Base-by-base conservation (phyloP, 2,329 filamentous ascomycete species). In the Paecilomyces variotii region DNA sequence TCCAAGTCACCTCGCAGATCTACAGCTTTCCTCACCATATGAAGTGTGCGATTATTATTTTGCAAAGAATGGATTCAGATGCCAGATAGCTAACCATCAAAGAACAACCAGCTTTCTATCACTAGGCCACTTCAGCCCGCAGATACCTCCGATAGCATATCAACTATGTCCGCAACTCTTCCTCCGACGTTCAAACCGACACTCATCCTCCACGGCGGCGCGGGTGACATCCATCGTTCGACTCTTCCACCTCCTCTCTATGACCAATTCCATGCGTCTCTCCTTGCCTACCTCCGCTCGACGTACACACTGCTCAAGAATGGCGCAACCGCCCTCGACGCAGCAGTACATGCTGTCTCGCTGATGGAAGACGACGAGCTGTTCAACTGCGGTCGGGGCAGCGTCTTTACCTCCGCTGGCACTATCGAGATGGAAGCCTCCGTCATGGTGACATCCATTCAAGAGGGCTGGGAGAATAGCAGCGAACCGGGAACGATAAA, bases 351-450 rank as follows among this genome's bases (percentile, higher is more conserved):
- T 71, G 91, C 91, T 52, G 90, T 95, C 10, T 78, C 80, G 0
- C 80, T 87, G 27, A 83, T 96, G 14, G 91, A 96, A 75, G 80
- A 95, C 68, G 84, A 91, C 68, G 82, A 87, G 1, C 82, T 95
- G 3, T 96, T 94, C 81, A 96, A 96, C 76, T 86, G 86, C 59
- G 91, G 86, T 6, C 87, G 86, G 66, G 92, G 92, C 56, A 89
- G 91, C 55, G 91, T 96, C 24, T 96, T 95, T 73, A 96, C 90
- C 0, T 84, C 87, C 55, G 86, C 88, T 63, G 92, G 91, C 19
- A 82, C 86, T 62, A 91, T 92, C 71, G 89, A 96, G 76, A 85
- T 96, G 61, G 91, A 96, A 75, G 89, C 90, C 1, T 89, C 86
- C 7, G 84, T 96, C 56, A 96, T 96, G 91, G 88, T 95, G 0